Base-by-base conservation (phyloP, 371 early-diverging fungal species). In the Rhizopus delemar region DNA sequence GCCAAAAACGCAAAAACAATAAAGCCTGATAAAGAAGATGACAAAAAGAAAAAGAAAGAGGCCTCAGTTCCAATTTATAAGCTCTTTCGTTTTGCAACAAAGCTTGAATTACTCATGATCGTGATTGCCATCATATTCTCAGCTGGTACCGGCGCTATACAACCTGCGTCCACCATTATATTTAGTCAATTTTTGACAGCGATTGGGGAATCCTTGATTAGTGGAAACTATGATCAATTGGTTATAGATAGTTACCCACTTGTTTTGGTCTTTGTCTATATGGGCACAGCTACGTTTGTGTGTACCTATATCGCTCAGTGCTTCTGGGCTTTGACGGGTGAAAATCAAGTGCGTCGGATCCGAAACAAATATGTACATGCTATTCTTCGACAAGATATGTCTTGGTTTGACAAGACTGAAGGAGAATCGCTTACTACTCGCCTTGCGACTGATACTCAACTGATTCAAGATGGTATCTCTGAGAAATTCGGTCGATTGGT, bases 361-460 rank as follows among this genome's bases (percentile, higher is more conserved):
- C 70, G 74, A 36, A 50, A 49, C 11, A 28, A 31, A n/a, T 91
- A 88, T 52, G 85, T 93, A 41, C 79, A 75, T 41, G 75, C 93
- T 0, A 80, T 93, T 43, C 72, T 98, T 34, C 84, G 90, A 22
- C 95, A 96, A 68, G 91, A 96, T 35, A 82, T 93, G 52, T 86
- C 83, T n/a, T 98, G 90, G 88, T 95, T 93, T 68, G 98, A 98
- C 60, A 75, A 71, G 41, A 68, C 81, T 39, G 76, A 80, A 70
- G 57, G 67, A 57, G 87, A 86, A 46, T 86, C 86, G 43, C 71
- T 85, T 43, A 88, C 86, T 12, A 86, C 87, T 13, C 82, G 90
- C 48, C 81, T 91, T 16, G 84, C 88, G 11, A 77, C 85, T 68
- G 86, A 93, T 75, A 82, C 86, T 51, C 77, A 92, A 46, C 56